A percentile compares a stretch with the other conserved stretches of the same genome.
phyloP scores from a whole-genome alignment of 2,329 filamentous ascomycete species.

The Pseudocercospora eumusae region DNA sequence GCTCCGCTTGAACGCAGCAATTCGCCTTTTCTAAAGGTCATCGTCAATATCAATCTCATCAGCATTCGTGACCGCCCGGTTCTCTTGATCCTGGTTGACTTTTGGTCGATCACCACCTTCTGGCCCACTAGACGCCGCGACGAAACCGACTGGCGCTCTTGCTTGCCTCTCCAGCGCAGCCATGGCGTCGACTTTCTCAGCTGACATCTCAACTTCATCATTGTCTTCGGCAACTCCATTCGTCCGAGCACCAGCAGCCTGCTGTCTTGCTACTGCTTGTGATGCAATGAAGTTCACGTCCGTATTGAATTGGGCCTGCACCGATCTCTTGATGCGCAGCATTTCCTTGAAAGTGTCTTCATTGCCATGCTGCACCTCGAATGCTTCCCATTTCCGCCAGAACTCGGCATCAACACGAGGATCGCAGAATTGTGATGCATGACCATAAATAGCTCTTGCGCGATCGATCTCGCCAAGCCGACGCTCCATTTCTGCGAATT shows the following conservation, averaged over 20 bases:
- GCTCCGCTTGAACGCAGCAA: not conserved
- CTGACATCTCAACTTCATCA: constrained; percentile 47
- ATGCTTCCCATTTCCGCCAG: constrained; percentile 96
- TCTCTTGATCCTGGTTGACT: constrained; percentile 19
- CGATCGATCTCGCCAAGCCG: constrained; percentile 90
- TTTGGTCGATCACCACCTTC: constrained; percentile 37
- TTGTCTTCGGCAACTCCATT: constrained; percentile 47
- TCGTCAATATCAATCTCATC: constrained; percentile 43
- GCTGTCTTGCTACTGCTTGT: constrained; percentile 84
- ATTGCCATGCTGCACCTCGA: constrained; percentile 97
- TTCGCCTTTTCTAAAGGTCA: constrained; percentile 20
- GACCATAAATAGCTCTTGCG: constrained; percentile 91
- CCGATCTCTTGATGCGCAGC: constrained; percentile 94
- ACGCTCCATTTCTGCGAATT: constrained; percentile 96
- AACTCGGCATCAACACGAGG: constrained; percentile 85
- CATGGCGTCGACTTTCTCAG: constrained; percentile 75
- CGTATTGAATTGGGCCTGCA: constrained; percentile 97
- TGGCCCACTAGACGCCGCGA: constrained; percentile 70
- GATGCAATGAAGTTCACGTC: constrained; percentile 98
- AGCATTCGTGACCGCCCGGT: constrained; percentile 30
- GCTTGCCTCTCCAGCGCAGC: constrained; percentile 83
- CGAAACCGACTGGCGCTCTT: constrained; percentile 86
- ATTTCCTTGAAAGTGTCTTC: constrained; percentile 99
- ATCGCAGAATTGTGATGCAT: constrained; percentile 96
- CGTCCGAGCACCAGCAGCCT: constrained; percentile 43